phyloP scores from a whole-genome alignment of 108 stramenopile species.

The Skeletonema menzelii region DNA sequence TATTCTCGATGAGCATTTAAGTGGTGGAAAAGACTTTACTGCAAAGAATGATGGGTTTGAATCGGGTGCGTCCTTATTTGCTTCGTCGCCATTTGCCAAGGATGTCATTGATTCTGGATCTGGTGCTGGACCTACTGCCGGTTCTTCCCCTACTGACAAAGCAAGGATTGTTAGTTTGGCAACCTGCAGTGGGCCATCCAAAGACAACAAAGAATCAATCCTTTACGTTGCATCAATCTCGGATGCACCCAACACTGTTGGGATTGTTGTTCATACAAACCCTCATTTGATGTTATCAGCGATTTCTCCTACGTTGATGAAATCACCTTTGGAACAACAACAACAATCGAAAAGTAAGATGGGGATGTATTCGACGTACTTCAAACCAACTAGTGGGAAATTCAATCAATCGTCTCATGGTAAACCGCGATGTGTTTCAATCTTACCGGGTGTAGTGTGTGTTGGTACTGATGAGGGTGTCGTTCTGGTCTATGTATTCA shows the following conservation, averaged over 20 bases:
- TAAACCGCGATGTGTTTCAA: constrained; percentile 53
- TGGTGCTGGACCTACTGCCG: not conserved
- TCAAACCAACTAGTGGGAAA: constrained; percentile 31
- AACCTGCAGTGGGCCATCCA: constrained; percentile 1
- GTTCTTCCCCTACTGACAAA: not conserved
- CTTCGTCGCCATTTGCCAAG: constrained; percentile 32
- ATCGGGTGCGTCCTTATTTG: constrained; percentile 22
- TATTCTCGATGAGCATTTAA: constrained; percentile 43
- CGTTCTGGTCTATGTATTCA: constrained; percentile 68
- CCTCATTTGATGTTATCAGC: constrained; percentile 47
- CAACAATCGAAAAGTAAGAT: constrained; percentile 3
- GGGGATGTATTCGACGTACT: constrained; percentile 12
- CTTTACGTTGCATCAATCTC: constrained; percentile 48
- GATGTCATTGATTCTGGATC: not conserved
- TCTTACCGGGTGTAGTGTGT: constrained; percentile 71
- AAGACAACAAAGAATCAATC: constrained; percentile 4
- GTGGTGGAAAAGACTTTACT: constrained; percentile 2
- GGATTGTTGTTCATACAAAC: constrained; percentile 44
- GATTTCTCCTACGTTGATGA: constrained; percentile 37
- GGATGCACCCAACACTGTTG: constrained; percentile 28
- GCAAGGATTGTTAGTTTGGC: constrained; percentile 43
- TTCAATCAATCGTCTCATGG: constrained; percentile 62
- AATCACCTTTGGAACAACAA: constrained; percentile 32
- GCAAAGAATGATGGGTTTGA: not conserved
- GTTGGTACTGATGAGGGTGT: constrained; percentile 79